Evolutionary conservation across 805 yeast species (phyloP).

Genomic region (Kazachstania psychrophila): DNA sequence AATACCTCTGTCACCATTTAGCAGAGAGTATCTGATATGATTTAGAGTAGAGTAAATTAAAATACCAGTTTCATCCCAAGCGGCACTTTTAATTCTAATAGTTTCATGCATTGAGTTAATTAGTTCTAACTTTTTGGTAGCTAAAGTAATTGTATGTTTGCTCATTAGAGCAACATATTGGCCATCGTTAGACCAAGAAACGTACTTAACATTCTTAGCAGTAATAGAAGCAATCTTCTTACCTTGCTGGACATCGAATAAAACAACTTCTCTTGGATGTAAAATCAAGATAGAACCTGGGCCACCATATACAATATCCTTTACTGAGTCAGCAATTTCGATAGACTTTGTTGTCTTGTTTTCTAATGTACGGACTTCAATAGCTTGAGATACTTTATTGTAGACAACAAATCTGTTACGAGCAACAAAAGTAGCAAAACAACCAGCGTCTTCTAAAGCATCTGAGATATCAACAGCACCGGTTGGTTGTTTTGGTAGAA

Average conservation of each 20-base stretch:
- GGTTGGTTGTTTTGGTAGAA: slow-evolving; percentile 75
- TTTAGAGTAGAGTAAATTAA: slow-evolving; percentile 88
- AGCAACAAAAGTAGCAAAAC: slow-evolving; percentile 82
- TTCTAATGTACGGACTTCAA: slow-evolving; percentile 75
- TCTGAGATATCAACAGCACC: slow-evolving; percentile 94
- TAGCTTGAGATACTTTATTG: slow-evolving; percentile 49
- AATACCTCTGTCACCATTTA: slow-evolving; percentile 93
- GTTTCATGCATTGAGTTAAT: slow-evolving; percentile 90
- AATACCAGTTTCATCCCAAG: slow-evolving; percentile 94
- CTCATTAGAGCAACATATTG: slow-evolving; percentile 79
- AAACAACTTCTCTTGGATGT: slow-evolving; percentile 61
- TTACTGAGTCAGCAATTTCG: slow-evolving; percentile 56
- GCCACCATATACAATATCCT: slow-evolving; percentile 66
- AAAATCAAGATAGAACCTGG: slow-evolving; percentile 77
- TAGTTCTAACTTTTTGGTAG: slow-evolving; percentile 65
- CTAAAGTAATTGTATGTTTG: slow-evolving; percentile 87
- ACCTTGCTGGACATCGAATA: slow-evolving; percentile 89
- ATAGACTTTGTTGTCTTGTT: slow-evolving; percentile 77
- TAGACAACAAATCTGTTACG: slow-evolving; percentile 89
- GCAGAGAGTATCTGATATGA: slow-evolving; percentile 85
- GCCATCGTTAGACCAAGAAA: slow-evolving; percentile 80
- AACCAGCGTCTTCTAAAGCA: slow-evolving; percentile 69
- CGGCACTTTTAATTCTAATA: slow-evolving; percentile 90
- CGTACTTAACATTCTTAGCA: slow-evolving; percentile 77
- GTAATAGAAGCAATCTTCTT: slow-evolving; percentile 60